Evolutionary conservation across 331 rosid species (phyloP).

Genomic region (Rhamnella rubrinervis): DNA sequence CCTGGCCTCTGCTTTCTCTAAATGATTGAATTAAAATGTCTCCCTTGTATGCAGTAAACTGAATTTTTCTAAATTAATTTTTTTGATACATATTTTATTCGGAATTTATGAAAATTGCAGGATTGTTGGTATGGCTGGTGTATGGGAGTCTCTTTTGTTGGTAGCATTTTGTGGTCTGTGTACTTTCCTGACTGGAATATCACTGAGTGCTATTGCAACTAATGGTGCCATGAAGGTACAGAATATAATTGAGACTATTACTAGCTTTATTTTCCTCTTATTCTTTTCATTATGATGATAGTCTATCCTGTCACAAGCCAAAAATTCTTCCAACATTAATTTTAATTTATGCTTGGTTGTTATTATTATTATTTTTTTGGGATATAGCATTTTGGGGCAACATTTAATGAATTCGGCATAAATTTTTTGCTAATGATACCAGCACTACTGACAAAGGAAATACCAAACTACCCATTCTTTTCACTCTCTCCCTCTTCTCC

Average conservation of each 20-base stretch:
- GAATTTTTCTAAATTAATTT: not conserved
- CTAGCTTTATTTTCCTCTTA: not conserved
- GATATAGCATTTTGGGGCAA: no score
- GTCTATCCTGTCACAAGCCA: not conserved
- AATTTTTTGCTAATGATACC: no score
- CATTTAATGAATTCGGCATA: no score
- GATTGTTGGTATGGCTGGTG: constrained; percentile 99
- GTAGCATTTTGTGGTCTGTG: constrained; percentile 86
- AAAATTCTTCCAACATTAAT: no score
- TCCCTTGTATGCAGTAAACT: not conserved
- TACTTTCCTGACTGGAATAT: constrained; percentile 92
- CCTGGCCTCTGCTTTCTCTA: not conserved
- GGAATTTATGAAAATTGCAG: constrained; percentile 48
- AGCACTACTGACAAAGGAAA: no score
- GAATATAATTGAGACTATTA: not conserved
- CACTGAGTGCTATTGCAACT: constrained; percentile 98
- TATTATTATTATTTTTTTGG: no score
- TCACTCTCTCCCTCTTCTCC: no score
- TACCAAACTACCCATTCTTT: no score
- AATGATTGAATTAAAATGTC: constrained; percentile 12
- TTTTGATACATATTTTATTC: constrained; percentile 9
- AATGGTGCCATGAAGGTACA: constrained; percentile 99
- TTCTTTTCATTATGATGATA: not conserved
- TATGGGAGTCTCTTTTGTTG: constrained; percentile 69
- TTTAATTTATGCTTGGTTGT: no score